Base-by-base conservation (phyloP, 495 filamentous ascomycete species). In the Achaetomiella virescens region DNA sequence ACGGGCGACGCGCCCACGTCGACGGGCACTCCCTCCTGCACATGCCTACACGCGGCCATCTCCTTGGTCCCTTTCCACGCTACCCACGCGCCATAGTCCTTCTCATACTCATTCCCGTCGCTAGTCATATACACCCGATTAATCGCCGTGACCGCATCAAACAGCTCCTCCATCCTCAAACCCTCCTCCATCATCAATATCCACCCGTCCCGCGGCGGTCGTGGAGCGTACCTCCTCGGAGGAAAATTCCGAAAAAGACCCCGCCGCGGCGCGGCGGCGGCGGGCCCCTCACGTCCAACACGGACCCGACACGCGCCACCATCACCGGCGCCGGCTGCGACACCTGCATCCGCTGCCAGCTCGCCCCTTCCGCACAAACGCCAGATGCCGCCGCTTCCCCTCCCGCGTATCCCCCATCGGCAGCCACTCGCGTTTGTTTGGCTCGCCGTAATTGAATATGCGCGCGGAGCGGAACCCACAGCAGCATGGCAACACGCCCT, bases 291-390 rank as follows among this genome's bases (percentile, higher is more conserved):
- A n/a, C 22, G 31, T 20, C 36, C 45, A 33, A 2, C 15, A 35
- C n/a, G 25, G 42, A 10, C 37, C 35, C 54, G 2, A 56, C 45
- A 1, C 47, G n/a, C 40, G 12, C 48, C 37, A 42, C 48, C 27
- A 21, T 8, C 10, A 21, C 17, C 22, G 24, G 22, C 24, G 52
- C 60, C 44, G 41, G 56, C 57, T 62, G 48, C 11, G 33, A 14
- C 0, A 60, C 52, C 22, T 59, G 35, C 59, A 65, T 65, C 6
- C 38, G 52, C 29, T 59, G 35, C 62, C 62, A 62, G n/a, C 46
- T 47, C 12, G 62, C 62, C 52, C 43, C 5, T 14, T 25, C 9
- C 57, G 40, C 42, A 48, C 24, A 21, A 63, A 58, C 14, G 60
- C 57, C 1, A 29, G 24, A 11, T 37, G 31, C 0, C 36, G 43